Conservation (phyloP, 352 stramenopile genomes). For the Phytophthora cryptogea region DNA sequence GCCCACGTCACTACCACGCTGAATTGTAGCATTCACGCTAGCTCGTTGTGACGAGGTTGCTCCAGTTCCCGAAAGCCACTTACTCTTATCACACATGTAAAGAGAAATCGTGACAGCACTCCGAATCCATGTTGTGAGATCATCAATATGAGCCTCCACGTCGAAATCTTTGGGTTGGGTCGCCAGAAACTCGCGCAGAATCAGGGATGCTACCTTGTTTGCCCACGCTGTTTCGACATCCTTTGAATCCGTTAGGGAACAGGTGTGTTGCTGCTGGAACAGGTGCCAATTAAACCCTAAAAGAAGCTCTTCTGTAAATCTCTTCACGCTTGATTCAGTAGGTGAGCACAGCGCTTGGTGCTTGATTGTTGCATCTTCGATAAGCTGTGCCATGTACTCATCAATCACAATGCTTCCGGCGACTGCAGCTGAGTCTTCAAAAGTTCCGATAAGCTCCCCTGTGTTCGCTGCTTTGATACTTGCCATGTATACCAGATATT, state of each 20-base stretch:
- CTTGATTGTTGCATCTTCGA: conserved; percentile 37
- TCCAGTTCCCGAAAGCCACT: conserved; percentile 1
- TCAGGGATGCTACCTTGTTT: conserved; percentile 27
- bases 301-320: conserved; percentile 51
- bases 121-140: conserved; percentile 33
- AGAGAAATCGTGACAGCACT: conserved; percentile 30
- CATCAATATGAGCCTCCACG: conserved; percentile 3
- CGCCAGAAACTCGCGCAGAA: conserved; percentile 33
- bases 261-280: conserved; percentile 23
- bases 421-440: conserved; percentile 78
- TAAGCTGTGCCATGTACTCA: conserved; percentile 73
- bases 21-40: conserved; percentile 1
- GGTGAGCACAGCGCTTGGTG: conserved; percentile 24
- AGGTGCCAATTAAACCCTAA: conserved; percentile 61
- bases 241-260: conserved; percentile 8
- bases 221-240: conserved; percentile 11
- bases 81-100: conserved; percentile 1
- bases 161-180: conserved; percentile 31
- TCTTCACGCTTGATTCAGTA: conserved; percentile 40
- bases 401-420: conserved; percentile 75
- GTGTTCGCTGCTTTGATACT: conserved; percentile 67
- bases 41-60: not conserved
- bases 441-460: conserved; percentile 74
- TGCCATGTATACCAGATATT: conserved; percentile 69
- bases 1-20: not conserved